These are phyloP conservation scores for Pseudogymnoascus sp. DNA, from an alignment of 2,329 filamentous ascomycete genomes.

Conservation along the genomic window DNA sequence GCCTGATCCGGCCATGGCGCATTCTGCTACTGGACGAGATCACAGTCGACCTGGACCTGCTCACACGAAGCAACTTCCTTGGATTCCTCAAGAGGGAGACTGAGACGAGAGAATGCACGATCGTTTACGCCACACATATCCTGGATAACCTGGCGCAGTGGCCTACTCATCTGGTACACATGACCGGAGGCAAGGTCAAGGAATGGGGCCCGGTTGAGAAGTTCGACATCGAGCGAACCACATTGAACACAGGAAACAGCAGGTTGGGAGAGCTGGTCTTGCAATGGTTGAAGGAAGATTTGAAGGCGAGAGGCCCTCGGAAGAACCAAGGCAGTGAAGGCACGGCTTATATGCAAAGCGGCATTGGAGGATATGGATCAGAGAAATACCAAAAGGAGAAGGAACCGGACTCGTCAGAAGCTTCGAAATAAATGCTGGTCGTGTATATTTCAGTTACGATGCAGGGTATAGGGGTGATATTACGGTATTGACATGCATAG, in stretches of 20 bases:
- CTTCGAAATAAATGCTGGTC: not conserved
- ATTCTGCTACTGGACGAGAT: slow-evolving; percentile 91
- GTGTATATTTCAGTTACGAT: not conserved
- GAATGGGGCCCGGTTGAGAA: slow-evolving; percentile 71
- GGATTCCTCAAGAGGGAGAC: slow-evolving; percentile 83
- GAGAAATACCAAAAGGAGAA: slow-evolving; percentile 36
- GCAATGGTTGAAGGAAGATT: slow-evolving; percentile 75
- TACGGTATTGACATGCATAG: not conserved
- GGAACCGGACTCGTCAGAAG: not conserved
- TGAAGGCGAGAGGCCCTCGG: slow-evolving; percentile 70
- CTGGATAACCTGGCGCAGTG: slow-evolving; percentile 89
- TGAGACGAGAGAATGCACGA: slow-evolving; percentile 70
- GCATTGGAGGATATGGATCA: slow-evolving; percentile 56
- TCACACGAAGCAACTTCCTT: slow-evolving; percentile 78
- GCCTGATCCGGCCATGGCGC: slow-evolving; percentile 81
- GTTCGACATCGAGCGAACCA: slow-evolving; percentile 46
- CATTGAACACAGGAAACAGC: slow-evolving; percentile 59
- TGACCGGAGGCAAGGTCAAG: slow-evolving; percentile 82
- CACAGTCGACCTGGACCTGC: slow-evolving; percentile 88
- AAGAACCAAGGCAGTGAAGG: slow-evolving; percentile 32
- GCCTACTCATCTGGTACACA: slow-evolving; percentile 93
- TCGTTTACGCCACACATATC: slow-evolving; percentile 97
- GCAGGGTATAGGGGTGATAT: slow-evolving; percentile 14
- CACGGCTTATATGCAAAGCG: slow-evolving; percentile 45
- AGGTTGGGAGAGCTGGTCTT: slow-evolving; percentile 81